These are phyloP conservation scores for Camellia sinensis DNA, from an alignment of 148 eudicot genomes.

Conservation along the genomic window DNA sequence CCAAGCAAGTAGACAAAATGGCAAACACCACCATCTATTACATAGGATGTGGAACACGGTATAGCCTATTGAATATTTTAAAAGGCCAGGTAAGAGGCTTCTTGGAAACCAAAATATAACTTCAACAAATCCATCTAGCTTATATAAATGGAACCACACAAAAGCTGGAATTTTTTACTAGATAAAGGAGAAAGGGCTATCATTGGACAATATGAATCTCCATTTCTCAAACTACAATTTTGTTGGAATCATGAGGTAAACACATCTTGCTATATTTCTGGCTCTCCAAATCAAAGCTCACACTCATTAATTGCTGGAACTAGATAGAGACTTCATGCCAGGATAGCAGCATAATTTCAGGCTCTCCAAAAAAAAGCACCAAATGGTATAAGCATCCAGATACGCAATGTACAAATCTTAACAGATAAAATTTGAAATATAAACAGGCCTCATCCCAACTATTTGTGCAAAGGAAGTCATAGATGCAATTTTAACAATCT, in stretches of 20 bases:
- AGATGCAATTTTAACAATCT: not conserved
- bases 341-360: not conserved
- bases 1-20: not conserved
- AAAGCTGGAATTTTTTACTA: not conserved
- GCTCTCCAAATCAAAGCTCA: too few species aligned
- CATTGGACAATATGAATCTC: not conserved
- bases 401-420: not conserved
- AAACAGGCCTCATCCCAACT: not conserved
- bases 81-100: not conserved
- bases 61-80: too few species aligned
- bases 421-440: not conserved
- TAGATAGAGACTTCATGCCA: not conserved
- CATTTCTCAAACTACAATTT: not conserved
- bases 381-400: not conserved
- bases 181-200: not conserved
- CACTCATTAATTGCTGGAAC: too few species aligned
- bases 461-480: not conserved
- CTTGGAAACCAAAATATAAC: not conserved
- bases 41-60: not conserved
- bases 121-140: not conserved
- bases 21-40: constrained; percentile 6
- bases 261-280: too few species aligned
- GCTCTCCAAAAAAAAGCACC: not conserved
- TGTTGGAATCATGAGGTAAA: not conserved
- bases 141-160: not conserved